Base-by-base conservation (phyloP, 129 eudicot species). In the Mikania micrantha region DNA sequence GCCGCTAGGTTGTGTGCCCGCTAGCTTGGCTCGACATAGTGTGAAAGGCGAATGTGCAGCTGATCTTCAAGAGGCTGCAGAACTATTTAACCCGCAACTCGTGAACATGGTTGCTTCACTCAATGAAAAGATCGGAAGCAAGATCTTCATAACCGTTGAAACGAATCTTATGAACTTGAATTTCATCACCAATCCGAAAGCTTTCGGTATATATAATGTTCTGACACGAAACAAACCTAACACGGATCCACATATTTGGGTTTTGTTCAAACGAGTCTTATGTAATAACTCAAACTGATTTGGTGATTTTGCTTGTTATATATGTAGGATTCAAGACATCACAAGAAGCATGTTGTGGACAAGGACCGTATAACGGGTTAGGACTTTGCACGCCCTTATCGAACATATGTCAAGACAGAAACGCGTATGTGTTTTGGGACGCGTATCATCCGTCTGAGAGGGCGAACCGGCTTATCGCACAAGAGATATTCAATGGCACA, bases 1-100 rank as follows among this genome's bases (percentile, higher is more conserved):
- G 5, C 96, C 96, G 40, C 42, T 88, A 63, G 96, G 96, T 9
- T 88, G 96, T 12, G 96, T 79, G 15, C 96, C 96, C 0, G 85
- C 93, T 0, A 90, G 77, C 57, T 29, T 80, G 38, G 96, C 96
- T 16, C 83, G 63, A 64, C 71, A 64, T 59, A 84, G 95, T 66
- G 72, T 54, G 61, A 68, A 78, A 49, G 96, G 96, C 1, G 81
- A 83, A 53, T 88, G 96, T 24, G 85, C 82, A 13, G 45, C 48
- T 12, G 93, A 88, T 2, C 81, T 85, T 15, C 86, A 77, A 65
- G 47, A 50, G 10, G 96, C 96, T 9, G 74, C 96, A 0, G 15
- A 61, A 2, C 59, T 88, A 34, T 85, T 66, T 81, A 85, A 88
- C 75, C 85, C 87, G 1, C 87, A 74, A 57, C 87, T 88, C 12